Conservation (phyloP, 2,329 filamentous ascomycete species). For the Raffaelea deltoideospora region DNA sequence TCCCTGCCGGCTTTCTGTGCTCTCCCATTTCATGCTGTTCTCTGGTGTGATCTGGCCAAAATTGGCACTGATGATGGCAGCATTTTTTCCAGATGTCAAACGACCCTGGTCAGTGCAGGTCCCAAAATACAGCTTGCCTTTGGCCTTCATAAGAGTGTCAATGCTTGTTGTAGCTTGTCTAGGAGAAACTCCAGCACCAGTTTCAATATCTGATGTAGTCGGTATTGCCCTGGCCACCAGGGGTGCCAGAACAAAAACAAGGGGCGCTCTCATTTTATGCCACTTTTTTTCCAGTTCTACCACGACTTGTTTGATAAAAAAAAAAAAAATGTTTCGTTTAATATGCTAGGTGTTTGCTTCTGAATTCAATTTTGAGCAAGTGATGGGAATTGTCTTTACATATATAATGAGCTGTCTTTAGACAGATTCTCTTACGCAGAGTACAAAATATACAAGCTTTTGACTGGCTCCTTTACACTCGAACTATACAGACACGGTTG, state of each 20-base stretch:
- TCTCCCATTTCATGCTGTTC: constrained; percentile 59
- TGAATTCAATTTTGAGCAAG: too few relatives aligned
- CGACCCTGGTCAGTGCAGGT: constrained; percentile 37
- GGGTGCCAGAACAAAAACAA: constrained; percentile 22
- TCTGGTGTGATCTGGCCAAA: constrained; percentile 53
- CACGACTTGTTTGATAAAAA: neutral
- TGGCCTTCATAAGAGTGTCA: constrained; percentile 39
- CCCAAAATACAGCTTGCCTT: constrained; percentile 53
- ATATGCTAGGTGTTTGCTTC: too few relatives aligned
- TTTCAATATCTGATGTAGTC: too few relatives aligned
- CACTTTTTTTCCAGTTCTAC: too few relatives aligned
- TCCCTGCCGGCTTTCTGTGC: constrained; percentile 30
- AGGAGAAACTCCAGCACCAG: neutral
- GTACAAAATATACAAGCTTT: too few relatives aligned
- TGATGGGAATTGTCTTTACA: too few relatives aligned
- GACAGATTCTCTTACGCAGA: too few relatives aligned
- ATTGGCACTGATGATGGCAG: constrained; percentile 41
- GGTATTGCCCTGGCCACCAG: constrained; percentile 20
- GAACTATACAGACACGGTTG: too few relatives aligned
- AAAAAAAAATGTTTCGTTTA: neutral
- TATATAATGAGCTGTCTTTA: too few relatives aligned
- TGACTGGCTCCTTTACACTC: too few relatives aligned
- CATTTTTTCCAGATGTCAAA: constrained; percentile 32
- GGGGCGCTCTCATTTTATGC: neutral
- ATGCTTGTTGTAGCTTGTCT: constrained; percentile 32